These are phyloP conservation scores for Hanseniaspora valbyensis DNA, from an alignment of 805 yeast genomes.

Conservation along the genomic window DNA sequence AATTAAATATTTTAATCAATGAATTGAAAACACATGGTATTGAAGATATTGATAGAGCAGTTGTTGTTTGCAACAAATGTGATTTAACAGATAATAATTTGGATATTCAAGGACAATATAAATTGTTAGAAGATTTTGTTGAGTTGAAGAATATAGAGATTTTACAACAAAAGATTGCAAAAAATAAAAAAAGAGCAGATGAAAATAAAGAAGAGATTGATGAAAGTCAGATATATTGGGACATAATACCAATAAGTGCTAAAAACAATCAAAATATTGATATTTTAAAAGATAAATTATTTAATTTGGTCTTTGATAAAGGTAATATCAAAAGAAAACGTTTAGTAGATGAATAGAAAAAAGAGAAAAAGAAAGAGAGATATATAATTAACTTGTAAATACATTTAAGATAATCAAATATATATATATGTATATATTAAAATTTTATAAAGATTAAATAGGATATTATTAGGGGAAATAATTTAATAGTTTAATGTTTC, in stretches of 20 bases:
- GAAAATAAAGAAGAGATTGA: conserved; percentile 16
- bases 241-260: conserved; percentile 77
- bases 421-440: too few species aligned
- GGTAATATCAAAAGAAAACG: background rate
- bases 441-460: too few species aligned
- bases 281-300: conserved; percentile 59
- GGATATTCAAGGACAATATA: conserved; percentile 33
- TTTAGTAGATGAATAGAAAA: too few species aligned
- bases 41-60: conserved; percentile 44
- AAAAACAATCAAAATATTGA: conserved; percentile 60
- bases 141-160: conserved; percentile 21
- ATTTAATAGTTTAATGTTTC: too few species aligned
- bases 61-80: conserved; percentile 93
- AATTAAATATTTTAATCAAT: conserved; percentile 46
- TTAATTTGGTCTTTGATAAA: conserved; percentile 28
- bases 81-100: too few species aligned
- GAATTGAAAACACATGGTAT: conserved; percentile 62
- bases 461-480: too few species aligned
- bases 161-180: background rate
- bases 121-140: conserved; percentile 36
- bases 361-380: too few species aligned
- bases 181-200: conserved; percentile 6
- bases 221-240: conserved; percentile 37
- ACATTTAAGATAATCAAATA: too few species aligned
- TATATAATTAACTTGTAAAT: too few species aligned